Evolutionary conservation across 2,329 filamentous ascomycete genomes (phyloP).

Genomic region (Apiospora malaysiana): DNA sequence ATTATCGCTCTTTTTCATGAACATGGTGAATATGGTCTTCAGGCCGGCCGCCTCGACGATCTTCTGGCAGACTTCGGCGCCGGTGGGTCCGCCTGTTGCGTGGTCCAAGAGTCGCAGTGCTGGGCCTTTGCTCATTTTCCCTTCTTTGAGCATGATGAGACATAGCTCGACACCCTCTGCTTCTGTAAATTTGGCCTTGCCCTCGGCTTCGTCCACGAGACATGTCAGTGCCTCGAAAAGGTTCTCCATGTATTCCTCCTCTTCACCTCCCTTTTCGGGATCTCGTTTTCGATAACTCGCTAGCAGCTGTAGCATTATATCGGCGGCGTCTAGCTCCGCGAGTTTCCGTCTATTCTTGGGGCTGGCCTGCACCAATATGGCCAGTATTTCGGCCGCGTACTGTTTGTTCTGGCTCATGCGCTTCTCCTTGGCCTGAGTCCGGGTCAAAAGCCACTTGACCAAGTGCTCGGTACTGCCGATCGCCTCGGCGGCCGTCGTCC

Average conservation of each 20-base stretch:
- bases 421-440: slow-evolving; percentile 73
- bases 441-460: slow-evolving; percentile 76
- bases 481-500: slow-evolving; percentile 67
- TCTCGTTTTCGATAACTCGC: slow-evolving; percentile 86
- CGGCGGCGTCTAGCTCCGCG: slow-evolving; percentile 72
- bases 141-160: slow-evolving; percentile 89
- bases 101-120: slow-evolving; percentile 87
- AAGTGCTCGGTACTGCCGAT: slow-evolving; percentile 74
- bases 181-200: slow-evolving; percentile 83
- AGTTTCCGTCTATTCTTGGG: slow-evolving; percentile 68
- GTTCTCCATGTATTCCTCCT: slow-evolving; percentile 96
- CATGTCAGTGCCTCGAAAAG: slow-evolving; percentile 87
- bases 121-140: slow-evolving; percentile 79
- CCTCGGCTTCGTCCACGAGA: slow-evolving; percentile 74
- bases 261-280: slow-evolving; percentile 82
- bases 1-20: slow-evolving; percentile 76
- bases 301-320: slow-evolving; percentile 80
- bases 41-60: slow-evolving; percentile 85
- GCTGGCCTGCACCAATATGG: slow-evolving; percentile 84
- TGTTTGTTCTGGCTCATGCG: slow-evolving; percentile 88
- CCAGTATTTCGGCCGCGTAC: slow-evolving; percentile 89
- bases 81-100: slow-evolving; percentile 65
- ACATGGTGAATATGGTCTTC: slow-evolving; percentile 83
- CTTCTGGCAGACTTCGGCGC: slow-evolving; percentile 70
- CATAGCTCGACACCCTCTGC: slow-evolving; percentile 92